Base-by-base conservation (phyloP, 306 rosid species). In the Glycyrrhiza uralensis region DNA sequence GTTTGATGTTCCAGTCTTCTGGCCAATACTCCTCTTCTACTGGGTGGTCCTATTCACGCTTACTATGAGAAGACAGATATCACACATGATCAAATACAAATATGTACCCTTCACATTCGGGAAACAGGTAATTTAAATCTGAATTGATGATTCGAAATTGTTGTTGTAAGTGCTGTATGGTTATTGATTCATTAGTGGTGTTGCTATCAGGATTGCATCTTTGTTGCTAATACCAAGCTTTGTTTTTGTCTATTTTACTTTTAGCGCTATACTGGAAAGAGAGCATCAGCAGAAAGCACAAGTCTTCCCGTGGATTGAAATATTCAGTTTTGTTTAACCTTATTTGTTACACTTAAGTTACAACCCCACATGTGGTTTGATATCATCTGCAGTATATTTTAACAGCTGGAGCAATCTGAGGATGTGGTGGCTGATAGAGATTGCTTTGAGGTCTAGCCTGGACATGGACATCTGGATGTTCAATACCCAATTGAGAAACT, bases 21-120 rank as follows among this genome's bases (percentile, higher is more conserved):
- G 98, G 98, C 98, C 98, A 13, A 89, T 94, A 72, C 97, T 94
- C 44, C 91, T 94, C 55, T 87, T 94, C 86, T 94, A 94, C 76
- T 94, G 98, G 98, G 75, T 94, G 52, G 86, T 87, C 41, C 82
- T 94, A 10, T 89, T 91, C 79, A 71, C 84, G 4, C 89, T 89
- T 59, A 94, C 98, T 12, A 91, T 94, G 98, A 86, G 98, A 87
- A 89, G 88, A 72, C 98, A 94, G 71, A 91, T 94, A 74, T 38
- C 93, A 11, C 98, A 94, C 82, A 94, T 94, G 98, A 87, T 94
- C 81, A 94, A 91, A 81, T 85, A 91, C 77, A 91, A 70, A 87
- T 94, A 94, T 65, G 95, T 94, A n/a, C 98, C 98, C 0, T 94
- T 94, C 88, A 81, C 97, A 41, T 83, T 94, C 35, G 98, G 98